Evolutionary conservation across 129 eudicot genomes (phyloP).

Genomic region (Ambrosia artemisiifolia): DNA sequence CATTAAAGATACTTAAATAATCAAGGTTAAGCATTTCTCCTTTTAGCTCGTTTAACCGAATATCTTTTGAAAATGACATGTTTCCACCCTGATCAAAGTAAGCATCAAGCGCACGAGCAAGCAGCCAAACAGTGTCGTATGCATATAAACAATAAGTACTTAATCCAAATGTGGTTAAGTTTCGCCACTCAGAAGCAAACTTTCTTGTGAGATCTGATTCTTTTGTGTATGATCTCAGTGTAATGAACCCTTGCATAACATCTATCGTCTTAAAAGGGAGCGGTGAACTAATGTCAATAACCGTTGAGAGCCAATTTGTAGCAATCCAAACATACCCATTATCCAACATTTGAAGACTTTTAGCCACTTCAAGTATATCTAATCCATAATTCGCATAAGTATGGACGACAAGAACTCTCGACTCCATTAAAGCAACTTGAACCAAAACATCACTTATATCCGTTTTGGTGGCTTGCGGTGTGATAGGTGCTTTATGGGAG

Average conservation of each 20-base stretch:
- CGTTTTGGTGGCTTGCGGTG: constrained; percentile 29
- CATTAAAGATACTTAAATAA: constrained; percentile 54
- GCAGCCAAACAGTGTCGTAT: constrained; percentile 68
- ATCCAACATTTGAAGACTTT: constrained; percentile 55
- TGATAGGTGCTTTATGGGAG: constrained; percentile 53
- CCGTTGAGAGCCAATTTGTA: constrained; percentile 63
- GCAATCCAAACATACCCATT: constrained; percentile 76
- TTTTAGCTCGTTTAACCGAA: constrained; percentile 21
- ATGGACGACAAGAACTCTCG: constrained; percentile 62
- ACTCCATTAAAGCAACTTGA: constrained; percentile 54
- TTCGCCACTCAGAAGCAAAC: constrained; percentile 56
- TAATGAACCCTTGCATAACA: constrained; percentile 56
- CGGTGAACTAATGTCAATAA: constrained; percentile 43
- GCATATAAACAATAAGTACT: constrained; percentile 55
- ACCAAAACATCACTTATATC: constrained; percentile 52
- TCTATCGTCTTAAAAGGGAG: constrained; percentile 26
- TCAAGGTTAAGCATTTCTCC: constrained; percentile 38
- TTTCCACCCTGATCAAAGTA: constrained; percentile 56
- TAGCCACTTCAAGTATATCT: constrained; percentile 45
- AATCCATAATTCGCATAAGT: constrained; percentile 45
- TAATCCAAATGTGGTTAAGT: constrained; percentile 45
- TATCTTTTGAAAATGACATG: constrained; percentile 53
- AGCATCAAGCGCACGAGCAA: constrained; percentile 64
- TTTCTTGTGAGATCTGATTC: constrained; percentile 44
- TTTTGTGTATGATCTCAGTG: constrained; percentile 45